phyloP scores from a whole-genome alignment of 2,329 filamentous ascomycete genomes.

The Diplocarpon mali region DNA sequence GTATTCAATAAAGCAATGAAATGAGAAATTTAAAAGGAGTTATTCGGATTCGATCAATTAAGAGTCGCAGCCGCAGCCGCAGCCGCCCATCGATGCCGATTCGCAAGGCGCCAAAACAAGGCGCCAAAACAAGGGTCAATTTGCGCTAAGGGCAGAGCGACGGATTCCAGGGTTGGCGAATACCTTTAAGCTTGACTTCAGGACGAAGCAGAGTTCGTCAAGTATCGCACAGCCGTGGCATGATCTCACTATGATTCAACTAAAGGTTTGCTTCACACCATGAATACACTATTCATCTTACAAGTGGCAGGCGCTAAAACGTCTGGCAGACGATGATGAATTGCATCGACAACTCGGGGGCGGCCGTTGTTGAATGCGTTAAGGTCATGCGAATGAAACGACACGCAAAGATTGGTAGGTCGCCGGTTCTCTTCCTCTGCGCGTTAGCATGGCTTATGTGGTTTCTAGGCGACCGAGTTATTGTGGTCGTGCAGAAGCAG shows the following conservation, averaged over 20 bases:
- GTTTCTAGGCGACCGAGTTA: conserved; percentile 75
- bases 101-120: no score
- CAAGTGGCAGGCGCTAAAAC: not conserved
- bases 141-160: not conserved
- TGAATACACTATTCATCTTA: not conserved
- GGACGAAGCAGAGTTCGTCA: not conserved
- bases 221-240: conserved; percentile 10
- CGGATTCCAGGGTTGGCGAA: not conserved
- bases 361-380: conserved; percentile 92
- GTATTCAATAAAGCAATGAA: not conserved
- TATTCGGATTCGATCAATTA: no score
- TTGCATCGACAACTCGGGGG: conserved; percentile 98
- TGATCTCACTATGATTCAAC: conserved; percentile 69
- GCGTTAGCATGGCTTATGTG: not conserved
- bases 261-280: conserved; percentile 48
- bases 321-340: conserved; percentile 74
- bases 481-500: conserved; percentile 96
- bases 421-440: not conserved
- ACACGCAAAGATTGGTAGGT: conserved; percentile 75
- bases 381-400: conserved; percentile 86
- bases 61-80: no score
- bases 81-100: no score
- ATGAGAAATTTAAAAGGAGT: no score
- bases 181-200: not conserved
- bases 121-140: no score